Base-by-base conservation (phyloP, 2,329 filamentous ascomycete genomes). In the Epichloe amarillans region DNA sequence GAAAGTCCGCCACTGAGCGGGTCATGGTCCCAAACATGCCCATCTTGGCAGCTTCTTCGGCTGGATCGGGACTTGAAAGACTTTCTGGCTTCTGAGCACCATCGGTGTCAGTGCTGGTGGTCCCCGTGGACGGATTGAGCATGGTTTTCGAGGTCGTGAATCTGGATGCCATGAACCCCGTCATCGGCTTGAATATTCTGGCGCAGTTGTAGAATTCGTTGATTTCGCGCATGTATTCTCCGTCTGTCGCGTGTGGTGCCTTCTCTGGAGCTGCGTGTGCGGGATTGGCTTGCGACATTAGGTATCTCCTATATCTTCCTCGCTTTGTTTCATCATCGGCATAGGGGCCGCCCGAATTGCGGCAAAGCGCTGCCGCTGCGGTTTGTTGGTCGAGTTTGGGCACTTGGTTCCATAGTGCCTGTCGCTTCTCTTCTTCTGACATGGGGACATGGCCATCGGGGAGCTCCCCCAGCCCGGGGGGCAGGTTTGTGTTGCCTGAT, bases 1-100 rank as follows among this genome's bases (percentile, higher is more conserved):
- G 83, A 66, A 95, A 97, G 4, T 82, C 77, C 7, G 79, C 66
- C 0, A 75, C 72, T 21, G 75, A 80, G 54, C 93, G 76, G 3
- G 93, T 98, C 80, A 97, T 77, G 14, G 82, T 76, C 1, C 93
- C 93, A 67, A 90, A 96, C 89, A 97, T 95, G 52, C 88, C 89
- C 62, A 96, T 71, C 60, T 78, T 86, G 7, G 93, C 93, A 1
- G 93, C 93, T 58, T 88, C 83, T 62, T 90, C 85, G 11, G 88
- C 88, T 0, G 90, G 84, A 60, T 95, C 64, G 1, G 63, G 63
- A 42, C 59, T 61, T 6, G 62, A 62, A 2, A 66, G 38, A 11
- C 62, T 48, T 19, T 64, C 64, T 4, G 52, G 51, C 17, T 47
- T 53, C 23, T 46, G 17, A n/a, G 46, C 43, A 12, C 21, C 14